A percentile compares a stretch with the other conserved stretches of the same genome.
These are phyloP conservation scores for Magnaporthales sp. DNA, from an alignment of 2,329 filamentous ascomycete species.

Conservation along the genomic window DNA sequence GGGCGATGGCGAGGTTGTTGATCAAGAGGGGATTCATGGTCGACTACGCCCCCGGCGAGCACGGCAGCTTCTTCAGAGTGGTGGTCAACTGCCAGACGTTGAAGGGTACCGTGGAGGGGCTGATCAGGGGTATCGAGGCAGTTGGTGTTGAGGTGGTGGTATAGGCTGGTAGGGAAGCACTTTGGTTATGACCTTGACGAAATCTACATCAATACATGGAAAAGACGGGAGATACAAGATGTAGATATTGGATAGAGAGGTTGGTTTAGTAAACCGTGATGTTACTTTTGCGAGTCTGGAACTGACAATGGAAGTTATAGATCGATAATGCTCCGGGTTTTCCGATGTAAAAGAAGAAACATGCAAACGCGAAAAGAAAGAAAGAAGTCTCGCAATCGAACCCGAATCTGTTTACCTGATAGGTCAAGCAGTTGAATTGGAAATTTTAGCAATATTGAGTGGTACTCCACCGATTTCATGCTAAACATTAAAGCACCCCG, in stretches of 20 bases:
- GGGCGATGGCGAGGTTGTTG: constrained; percentile 37
- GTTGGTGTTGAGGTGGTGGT: constrained; percentile 25
- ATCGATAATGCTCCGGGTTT: neutral
- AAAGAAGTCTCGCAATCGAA: neutral
- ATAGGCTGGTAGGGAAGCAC: neutral
- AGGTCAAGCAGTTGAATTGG: neutral
- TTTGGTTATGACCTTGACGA: neutral
- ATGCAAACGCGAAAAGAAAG: neutral
- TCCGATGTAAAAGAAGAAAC: neutral
- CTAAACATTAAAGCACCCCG: neutral
- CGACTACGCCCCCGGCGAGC: constrained; percentile 49
- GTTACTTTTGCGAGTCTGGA: neutral
- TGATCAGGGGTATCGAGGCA: constrained; percentile 44
- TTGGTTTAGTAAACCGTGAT: neutral
- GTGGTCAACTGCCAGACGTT: constrained; percentile 50
- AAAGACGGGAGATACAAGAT: neutral
- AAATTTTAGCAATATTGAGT: neutral
- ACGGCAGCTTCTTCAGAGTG: constrained; percentile 49
- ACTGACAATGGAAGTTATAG: neutral
- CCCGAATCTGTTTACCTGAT: neutral
- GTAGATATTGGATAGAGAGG: neutral
- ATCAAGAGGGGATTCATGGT: constrained; percentile 49
- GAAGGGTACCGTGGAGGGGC: constrained; percentile 38
- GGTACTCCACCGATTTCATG: neutral
- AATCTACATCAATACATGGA: neutral